Conservation (phyloP, 805 yeast species). For the Wickerhamomyces alni region DNA sequence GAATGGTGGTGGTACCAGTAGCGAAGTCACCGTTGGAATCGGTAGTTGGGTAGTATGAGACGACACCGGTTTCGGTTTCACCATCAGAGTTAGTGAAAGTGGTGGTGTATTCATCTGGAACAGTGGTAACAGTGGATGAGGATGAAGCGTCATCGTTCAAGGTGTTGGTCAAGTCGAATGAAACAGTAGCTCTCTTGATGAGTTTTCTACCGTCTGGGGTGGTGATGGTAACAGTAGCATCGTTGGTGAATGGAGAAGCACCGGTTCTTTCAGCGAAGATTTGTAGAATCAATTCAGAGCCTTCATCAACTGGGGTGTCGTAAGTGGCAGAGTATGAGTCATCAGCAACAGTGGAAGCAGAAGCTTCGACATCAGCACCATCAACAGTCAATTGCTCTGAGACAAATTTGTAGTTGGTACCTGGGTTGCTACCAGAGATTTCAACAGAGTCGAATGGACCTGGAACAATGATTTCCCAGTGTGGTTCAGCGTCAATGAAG, state of each 20-base stretch:
- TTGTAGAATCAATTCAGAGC: slow-evolving; percentile 1
- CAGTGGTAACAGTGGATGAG: background rate
- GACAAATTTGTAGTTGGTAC: background rate
- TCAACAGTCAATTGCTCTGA: background rate
- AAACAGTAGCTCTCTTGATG: slow-evolving; percentile 3
- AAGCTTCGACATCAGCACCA: background rate
- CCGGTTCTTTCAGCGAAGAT: slow-evolving; percentile 3
- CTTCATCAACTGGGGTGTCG: background rate
- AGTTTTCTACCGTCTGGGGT: background rate
- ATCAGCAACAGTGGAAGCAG: background rate
- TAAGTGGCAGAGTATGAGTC: background rate
- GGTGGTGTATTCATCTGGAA: background rate
- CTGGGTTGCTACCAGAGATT: background rate
- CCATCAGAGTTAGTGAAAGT: background rate
- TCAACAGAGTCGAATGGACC: background rate
- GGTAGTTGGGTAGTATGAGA: background rate
- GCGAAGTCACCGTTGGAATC: background rate
- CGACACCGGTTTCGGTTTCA: background rate
- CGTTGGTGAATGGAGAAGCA: slow-evolving; percentile 4
- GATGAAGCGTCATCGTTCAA: background rate
- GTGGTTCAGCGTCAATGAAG: background rate
- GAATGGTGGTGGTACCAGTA: background rate
- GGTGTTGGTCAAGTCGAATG: background rate
- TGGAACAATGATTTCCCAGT: background rate
- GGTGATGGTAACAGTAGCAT: background rate